phyloP scores from a whole-genome alignment of 169 alveolate genomes.

The Eimeria acervulina region DNA sequence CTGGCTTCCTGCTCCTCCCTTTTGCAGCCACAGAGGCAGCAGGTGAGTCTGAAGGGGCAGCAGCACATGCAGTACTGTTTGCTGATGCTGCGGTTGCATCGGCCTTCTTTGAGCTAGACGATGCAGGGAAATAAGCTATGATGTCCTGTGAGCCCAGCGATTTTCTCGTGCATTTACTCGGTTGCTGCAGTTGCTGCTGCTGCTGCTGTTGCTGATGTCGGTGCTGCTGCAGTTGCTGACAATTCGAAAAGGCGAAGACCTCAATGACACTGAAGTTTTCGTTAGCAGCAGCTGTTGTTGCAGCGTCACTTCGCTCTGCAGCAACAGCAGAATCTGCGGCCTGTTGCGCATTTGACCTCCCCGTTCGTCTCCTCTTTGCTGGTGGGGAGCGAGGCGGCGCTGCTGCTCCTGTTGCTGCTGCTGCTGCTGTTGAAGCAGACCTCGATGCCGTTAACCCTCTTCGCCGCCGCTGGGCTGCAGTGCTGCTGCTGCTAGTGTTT shows the following conservation, averaged over 20 bases:
- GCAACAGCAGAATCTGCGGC: not conserved
- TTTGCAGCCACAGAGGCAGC: not conserved
- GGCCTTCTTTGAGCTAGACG: not conserved
- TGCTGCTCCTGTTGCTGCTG: not conserved
- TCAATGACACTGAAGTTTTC: not conserved
- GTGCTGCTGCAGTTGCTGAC: not conserved
- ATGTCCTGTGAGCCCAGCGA: not conserved
- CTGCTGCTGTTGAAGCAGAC: not conserved
- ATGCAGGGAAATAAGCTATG: not conserved
- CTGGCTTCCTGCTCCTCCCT: not conserved
- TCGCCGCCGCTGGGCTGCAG: not conserved
- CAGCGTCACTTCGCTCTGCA: not conserved
- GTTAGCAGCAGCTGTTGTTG: not conserved
- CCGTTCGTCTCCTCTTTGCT: conserved; percentile 27
- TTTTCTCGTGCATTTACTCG: not conserved
- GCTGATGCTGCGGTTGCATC: not conserved
- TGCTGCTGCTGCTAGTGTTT: not conserved
- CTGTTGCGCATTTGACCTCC: not conserved
- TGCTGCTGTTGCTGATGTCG: not conserved
- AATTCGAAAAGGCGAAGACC: not conserved
- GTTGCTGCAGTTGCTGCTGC: conserved; percentile 4
- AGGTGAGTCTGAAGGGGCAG: not conserved
- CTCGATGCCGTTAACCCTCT: not conserved
- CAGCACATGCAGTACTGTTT: not conserved
- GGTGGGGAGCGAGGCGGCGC: not conserved